Evolutionary conservation across 2,329 filamentous ascomycete species (phyloP).

Genomic region (Reticulascus tulasneorum): DNA sequence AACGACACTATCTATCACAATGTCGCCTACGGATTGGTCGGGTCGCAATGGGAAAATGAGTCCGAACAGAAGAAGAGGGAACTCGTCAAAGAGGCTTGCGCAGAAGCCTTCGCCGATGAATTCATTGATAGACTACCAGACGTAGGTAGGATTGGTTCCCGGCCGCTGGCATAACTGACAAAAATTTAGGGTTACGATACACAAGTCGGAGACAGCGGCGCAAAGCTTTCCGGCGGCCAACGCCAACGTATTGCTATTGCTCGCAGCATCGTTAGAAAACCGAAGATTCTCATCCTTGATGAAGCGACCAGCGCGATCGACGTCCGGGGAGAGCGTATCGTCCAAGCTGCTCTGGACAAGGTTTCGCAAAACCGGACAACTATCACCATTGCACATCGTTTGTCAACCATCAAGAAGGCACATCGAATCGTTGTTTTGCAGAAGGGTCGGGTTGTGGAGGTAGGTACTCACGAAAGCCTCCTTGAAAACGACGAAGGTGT

Average conservation of each 20-base stretch:
- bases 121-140: slow-evolving; percentile 62
- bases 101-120: slow-evolving; percentile 65
- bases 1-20: slow-evolving; percentile 62
- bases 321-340: slow-evolving; percentile 51
- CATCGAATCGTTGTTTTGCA: slow-evolving; percentile 75
- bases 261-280: slow-evolving; percentile 66
- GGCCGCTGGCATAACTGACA: no score
- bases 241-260: slow-evolving; percentile 79
- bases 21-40: slow-evolving; percentile 55
- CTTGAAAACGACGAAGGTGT: slow-evolving; percentile 56
- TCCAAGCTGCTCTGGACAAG: slow-evolving; percentile 60
- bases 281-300: slow-evolving; percentile 68
- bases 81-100: slow-evolving; percentile 60
- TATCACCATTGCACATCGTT: slow-evolving; percentile 69
- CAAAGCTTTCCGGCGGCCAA: slow-evolving; percentile 79
- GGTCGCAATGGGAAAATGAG: slow-evolving; percentile 49
- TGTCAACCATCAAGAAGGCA: slow-evolving; percentile 73
- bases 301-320: slow-evolving; percentile 70
- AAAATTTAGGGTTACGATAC: slow-evolving; percentile 61
- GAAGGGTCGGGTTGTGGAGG: slow-evolving; percentile 66
- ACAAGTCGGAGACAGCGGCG: slow-evolving; percentile 52
- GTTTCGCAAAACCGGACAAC: slow-evolving; percentile 63
- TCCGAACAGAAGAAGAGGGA: slow-evolving; percentile 51
- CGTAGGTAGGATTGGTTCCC: slow-evolving; percentile 24
- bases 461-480: slow-evolving; percentile 71